Percentiles rank a stretch among this genome's conserved stretches.
Conservation (phyloP, 106 monocot species). For the Phalaenopsis equestris region DNA sequence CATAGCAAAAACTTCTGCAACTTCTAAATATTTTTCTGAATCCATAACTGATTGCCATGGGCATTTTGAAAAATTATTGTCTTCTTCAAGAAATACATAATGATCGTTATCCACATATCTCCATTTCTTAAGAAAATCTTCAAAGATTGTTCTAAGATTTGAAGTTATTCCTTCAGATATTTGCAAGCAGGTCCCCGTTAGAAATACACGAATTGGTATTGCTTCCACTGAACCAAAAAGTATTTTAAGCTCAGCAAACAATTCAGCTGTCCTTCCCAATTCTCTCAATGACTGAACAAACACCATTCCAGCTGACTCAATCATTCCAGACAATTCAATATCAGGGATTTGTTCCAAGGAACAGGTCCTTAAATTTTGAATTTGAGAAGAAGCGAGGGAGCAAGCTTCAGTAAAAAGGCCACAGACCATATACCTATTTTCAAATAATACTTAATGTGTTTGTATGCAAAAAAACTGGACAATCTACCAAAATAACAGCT, state of each 20-base stretch:
- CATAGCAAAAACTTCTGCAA: slow-evolving; percentile 61
- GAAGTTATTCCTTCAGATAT: slow-evolving; percentile 50
- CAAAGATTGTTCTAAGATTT: slow-evolving; percentile 44
- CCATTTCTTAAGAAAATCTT: slow-evolving; percentile 69
- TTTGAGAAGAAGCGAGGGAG: slow-evolving; percentile 37
- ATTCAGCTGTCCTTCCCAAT: slow-evolving; percentile 52
- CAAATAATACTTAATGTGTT: background rate
- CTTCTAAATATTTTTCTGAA: slow-evolving; percentile 47
- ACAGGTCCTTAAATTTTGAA: slow-evolving; percentile 9
- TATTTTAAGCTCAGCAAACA: slow-evolving; percentile 47
- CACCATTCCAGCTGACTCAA: slow-evolving; percentile 71
- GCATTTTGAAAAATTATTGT: slow-evolving; percentile 3
- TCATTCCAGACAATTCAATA: slow-evolving; percentile 30
- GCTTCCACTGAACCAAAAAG: slow-evolving; percentile 61
- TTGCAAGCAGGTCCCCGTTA: slow-evolving; percentile 65
- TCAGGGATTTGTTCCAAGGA: slow-evolving; percentile 18
- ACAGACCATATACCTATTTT: slow-evolving; percentile 44
- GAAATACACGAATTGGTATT: slow-evolving; percentile 57
- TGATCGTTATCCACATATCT: slow-evolving; percentile 35
- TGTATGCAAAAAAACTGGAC: background rate
- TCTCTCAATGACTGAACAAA: slow-evolving; percentile 64
- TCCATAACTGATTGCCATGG: slow-evolving; percentile 12
- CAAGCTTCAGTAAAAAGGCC: slow-evolving; percentile 59
- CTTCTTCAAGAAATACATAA: slow-evolving; percentile 33
- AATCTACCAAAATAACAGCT: background rate